These are phyloP conservation scores for Beauveria brongniartii DNA, from an alignment of 2,329 filamentous ascomycete species.

Conservation along the genomic window DNA sequence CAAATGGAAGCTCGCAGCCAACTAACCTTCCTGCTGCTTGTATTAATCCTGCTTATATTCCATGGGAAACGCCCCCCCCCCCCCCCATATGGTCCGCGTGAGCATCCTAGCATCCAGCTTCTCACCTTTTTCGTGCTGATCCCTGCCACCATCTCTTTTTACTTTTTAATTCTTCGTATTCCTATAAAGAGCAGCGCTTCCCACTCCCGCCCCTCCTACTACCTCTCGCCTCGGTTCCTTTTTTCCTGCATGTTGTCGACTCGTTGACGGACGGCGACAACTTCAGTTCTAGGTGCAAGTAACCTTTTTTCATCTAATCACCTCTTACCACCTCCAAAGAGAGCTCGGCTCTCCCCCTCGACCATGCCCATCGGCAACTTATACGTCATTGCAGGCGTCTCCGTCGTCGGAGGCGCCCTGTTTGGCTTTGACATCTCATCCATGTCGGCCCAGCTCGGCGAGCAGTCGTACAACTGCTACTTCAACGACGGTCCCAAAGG, in stretches of 20 bases:
- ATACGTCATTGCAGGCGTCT: conserved; percentile 27
- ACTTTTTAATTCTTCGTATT: background rate
- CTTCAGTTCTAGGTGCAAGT: background rate
- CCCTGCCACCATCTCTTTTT: background rate
- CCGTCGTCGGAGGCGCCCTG: conserved; percentile 32
- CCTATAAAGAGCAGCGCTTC: conserved; percentile 1
- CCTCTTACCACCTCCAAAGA: background rate
- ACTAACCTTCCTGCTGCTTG: background rate
- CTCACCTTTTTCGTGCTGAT: background rate
- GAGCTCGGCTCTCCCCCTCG: background rate
- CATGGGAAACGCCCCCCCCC: background rate
- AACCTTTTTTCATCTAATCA: background rate
- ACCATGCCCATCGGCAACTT: conserved; percentile 26
- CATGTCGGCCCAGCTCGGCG: conserved; percentile 38
- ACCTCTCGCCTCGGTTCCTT: background rate
- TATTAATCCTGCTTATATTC: background rate
- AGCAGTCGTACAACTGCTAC: conserved; percentile 30
- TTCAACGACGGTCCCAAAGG: conserved; percentile 29
- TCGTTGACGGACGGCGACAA: background rate
- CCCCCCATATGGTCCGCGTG: background rate
- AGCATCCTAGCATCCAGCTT: background rate
- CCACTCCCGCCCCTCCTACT: background rate
- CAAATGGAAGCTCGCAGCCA: background rate
- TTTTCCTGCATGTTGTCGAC: background rate
- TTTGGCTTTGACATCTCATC: conserved; percentile 52